These are phyloP conservation scores for Mercurialis annua DNA, from an alignment of 345 rosid genomes.

Conservation along the genomic window DNA sequence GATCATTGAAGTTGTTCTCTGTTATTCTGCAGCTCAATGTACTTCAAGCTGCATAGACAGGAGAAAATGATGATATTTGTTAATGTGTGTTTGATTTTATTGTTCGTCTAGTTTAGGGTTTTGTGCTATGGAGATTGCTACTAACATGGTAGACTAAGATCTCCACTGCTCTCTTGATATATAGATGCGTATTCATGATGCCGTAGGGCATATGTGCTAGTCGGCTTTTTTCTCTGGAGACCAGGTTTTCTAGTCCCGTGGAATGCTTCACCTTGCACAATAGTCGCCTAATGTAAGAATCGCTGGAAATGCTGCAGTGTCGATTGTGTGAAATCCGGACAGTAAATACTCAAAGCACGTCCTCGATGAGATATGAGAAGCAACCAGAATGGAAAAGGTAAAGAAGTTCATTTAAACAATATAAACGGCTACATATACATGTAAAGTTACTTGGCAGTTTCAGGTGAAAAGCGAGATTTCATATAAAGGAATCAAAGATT, in stretches of 20 bases:
- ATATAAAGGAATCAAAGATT: neutral
- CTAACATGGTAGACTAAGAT: conserved; percentile 4
- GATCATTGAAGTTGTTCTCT: neutral
- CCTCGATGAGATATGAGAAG: neutral
- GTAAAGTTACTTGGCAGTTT: no score
- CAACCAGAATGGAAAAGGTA: neutral
- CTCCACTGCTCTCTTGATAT: neutral
- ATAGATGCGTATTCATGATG: neutral
- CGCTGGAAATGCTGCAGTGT: neutral
- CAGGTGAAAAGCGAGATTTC: no score
- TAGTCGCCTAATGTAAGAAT: neutral
- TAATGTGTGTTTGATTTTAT: neutral
- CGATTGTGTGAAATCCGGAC: neutral
- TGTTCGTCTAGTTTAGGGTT: neutral
- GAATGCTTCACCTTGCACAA: neutral
- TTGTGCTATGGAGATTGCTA: no score
- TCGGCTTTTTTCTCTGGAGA: neutral
- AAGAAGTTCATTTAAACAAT: neutral
- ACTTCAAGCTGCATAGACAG: neutral
- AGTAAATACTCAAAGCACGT: neutral
- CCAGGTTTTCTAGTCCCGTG: neutral
- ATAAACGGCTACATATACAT: no score
- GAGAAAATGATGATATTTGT: neutral
- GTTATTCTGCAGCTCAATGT: neutral
- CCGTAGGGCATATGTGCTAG: neutral